Conservation (phyloP, 176 grass and related monocot genomes). For the Saccharum officinarum region DNA sequence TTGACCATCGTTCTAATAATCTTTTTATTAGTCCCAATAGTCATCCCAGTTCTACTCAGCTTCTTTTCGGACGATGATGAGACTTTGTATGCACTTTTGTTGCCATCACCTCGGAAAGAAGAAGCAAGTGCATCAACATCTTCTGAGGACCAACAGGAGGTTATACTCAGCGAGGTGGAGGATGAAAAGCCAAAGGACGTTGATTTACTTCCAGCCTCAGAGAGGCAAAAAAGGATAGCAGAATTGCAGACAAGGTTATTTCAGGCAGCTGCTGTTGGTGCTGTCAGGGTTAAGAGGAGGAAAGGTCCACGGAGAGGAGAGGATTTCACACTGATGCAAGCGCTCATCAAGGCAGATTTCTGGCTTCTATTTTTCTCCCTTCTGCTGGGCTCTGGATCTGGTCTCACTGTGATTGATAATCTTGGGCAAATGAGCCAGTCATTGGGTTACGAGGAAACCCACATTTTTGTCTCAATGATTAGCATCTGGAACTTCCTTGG, state of each 20-base stretch:
- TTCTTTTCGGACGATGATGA: conserved; percentile 47
- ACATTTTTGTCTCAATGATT: conserved; percentile 96
- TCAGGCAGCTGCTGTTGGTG: conserved; percentile 78
- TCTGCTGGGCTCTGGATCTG: conserved; percentile 78
- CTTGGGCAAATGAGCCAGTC: conserved; percentile 93
- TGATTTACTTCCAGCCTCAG: conserved; percentile 81
- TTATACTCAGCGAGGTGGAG: conserved; percentile 89
- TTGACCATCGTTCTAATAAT: conserved; percentile 59
- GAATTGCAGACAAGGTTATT: conserved; percentile 74
- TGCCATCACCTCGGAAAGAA: conserved; percentile 51
- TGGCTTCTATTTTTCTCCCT: conserved; percentile 93
- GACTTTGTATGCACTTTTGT: conserved; percentile 40
- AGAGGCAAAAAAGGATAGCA: conserved; percentile 87
- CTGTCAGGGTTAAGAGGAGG: conserved; percentile 78
- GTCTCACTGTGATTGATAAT: conserved; percentile 92
- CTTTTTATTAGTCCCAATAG: conserved; percentile 63
- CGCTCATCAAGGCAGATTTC: conserved; percentile 87
- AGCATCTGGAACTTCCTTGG: conserved; percentile 98
- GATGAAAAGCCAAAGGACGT: conserved; percentile 84
- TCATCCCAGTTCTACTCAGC: conserved; percentile 69
- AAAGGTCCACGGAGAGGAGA: conserved; percentile 75
- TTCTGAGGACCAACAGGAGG: conserved; percentile 52
- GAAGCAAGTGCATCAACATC: conserved; percentile 42
- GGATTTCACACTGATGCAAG: conserved; percentile 88
- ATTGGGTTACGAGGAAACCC: conserved; percentile 62